Conservation (phyloP, 441 rosid genomes). For the Adansonia rubrostipa region DNA sequence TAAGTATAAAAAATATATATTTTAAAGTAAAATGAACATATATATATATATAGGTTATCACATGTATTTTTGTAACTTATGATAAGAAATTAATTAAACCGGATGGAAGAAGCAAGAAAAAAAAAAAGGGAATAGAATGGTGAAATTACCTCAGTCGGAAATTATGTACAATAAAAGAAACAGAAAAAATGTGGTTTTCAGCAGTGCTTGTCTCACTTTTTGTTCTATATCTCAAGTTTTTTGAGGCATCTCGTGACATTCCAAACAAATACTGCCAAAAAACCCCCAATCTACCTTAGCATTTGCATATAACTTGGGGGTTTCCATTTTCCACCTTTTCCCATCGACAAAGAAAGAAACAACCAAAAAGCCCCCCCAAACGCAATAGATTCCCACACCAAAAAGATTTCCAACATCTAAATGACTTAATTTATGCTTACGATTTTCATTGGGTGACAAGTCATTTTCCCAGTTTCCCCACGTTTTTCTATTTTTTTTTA, state of each 20-base stretch:
- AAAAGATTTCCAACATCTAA: slow-evolving; percentile 1
- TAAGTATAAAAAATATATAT: no score
- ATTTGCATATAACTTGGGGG: not conserved
- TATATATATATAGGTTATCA: no score
- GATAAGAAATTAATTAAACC: not conserved
- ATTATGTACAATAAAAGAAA: not conserved
- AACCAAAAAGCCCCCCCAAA: not conserved
- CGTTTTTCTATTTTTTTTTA: not conserved
- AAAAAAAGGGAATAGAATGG: no score
- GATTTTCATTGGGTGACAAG: not conserved
- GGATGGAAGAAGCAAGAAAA: not conserved
- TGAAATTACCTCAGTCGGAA: not conserved
- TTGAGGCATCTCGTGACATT: slow-evolving; percentile 17
- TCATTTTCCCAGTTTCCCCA: not conserved
- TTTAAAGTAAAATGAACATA: no score
- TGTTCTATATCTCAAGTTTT: not conserved
- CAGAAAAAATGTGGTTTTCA: not conserved
- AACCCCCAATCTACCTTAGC: not conserved
- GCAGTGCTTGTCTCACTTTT: not conserved
- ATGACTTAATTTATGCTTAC: not conserved
- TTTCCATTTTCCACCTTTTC: slow-evolving; percentile 1
- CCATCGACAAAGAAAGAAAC: not conserved
- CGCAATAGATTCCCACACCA: not conserved
- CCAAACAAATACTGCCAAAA: not conserved
- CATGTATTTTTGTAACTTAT: no score